These are phyloP conservation scores for Pseudonitzschia multiseries DNA, from an alignment of 108 stramenopile genomes.

Conservation along the genomic window DNA sequence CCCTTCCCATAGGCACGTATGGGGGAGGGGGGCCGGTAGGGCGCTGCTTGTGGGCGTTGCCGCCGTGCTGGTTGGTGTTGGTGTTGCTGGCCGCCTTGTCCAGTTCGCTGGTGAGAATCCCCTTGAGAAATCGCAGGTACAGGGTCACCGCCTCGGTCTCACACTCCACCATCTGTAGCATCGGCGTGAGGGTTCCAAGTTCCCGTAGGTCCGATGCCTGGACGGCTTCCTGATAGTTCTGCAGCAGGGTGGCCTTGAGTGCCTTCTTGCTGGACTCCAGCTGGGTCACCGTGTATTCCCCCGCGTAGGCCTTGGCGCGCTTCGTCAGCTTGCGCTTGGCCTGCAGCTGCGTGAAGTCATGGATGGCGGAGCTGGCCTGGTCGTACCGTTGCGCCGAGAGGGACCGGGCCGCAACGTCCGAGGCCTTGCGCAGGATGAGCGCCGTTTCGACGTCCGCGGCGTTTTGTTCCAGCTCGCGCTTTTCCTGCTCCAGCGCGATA, in stretches of 20 bases:
- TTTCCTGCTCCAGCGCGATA: conserved; percentile 65
- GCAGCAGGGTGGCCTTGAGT: conserved; percentile 44
- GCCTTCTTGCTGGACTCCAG: conserved; percentile 47
- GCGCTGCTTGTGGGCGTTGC: conserved; percentile 30
- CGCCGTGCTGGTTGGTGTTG: conserved; percentile 23
- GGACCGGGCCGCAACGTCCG: conserved; percentile 46
- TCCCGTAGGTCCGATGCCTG: conserved; percentile 47
- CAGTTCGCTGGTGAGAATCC: conserved; percentile 38
- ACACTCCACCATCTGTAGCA: conserved; percentile 69
- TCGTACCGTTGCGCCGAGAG: conserved; percentile 52
- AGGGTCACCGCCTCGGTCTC: conserved; percentile 68
- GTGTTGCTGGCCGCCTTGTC: conserved; percentile 28
- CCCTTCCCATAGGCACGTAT: conserved; percentile 59
- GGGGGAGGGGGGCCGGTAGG: conserved; percentile 40
- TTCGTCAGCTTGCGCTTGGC: conserved; percentile 30
- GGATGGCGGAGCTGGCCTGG: conserved; percentile 57
- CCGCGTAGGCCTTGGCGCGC: conserved; percentile 52
- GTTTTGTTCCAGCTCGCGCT: conserved; percentile 60
- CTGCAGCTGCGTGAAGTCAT: conserved; percentile 44
- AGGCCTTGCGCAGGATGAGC: conserved; percentile 51
- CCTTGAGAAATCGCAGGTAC: conserved; percentile 66
- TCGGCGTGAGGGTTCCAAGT: conserved; percentile 66
- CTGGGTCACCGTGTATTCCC: conserved; percentile 59
- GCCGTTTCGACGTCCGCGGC: conserved; percentile 69
- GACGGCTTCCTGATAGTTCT: conserved; percentile 66